Evolutionary conservation across 441 rosid species (phyloP).

Genomic region (Capsella rubella): DNA sequence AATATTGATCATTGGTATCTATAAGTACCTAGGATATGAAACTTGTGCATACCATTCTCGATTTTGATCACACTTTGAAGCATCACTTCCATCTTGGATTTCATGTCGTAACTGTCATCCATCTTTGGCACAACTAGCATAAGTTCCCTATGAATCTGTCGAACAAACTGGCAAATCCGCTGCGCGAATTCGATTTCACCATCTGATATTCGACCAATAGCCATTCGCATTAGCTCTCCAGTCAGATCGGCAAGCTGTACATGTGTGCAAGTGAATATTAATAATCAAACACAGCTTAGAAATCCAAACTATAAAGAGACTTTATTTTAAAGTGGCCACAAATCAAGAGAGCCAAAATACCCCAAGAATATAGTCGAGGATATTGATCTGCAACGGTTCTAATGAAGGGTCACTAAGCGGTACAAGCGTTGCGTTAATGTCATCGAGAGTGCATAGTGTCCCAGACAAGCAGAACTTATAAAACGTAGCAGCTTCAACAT

Average conservation of each 20-base stretch:
- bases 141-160: conserved; percentile 85
- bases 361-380: conserved; percentile 91
- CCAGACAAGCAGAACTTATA: conserved; percentile 81
- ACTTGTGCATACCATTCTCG: conserved; percentile 69
- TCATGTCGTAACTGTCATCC: conserved; percentile 88
- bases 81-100: conserved; percentile 87
- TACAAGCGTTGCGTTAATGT: conserved; percentile 68
- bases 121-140: conserved; percentile 76
- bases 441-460: conserved; percentile 71
- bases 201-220: conserved; percentile 89
- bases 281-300: background rate
- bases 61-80: conserved; percentile 92
- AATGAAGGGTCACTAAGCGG: conserved; percentile 70
- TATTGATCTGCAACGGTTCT: conserved; percentile 81
- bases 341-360: conserved; percentile 47
- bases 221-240: conserved; percentile 95
- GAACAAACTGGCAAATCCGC: conserved; percentile 78
- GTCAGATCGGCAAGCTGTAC: conserved; percentile 93
- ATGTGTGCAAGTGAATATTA: conserved; percentile 8
- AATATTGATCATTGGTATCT: background rate
- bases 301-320: background rate
- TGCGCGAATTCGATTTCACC: conserved; percentile 83
- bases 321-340: conserved; percentile 11
- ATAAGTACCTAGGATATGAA: background rate
- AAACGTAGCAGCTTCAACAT: conserved; percentile 93